phyloP scores from a whole-genome alignment of 768 basidiomycete genomes.

The Suillus subalutaceus region DNA sequence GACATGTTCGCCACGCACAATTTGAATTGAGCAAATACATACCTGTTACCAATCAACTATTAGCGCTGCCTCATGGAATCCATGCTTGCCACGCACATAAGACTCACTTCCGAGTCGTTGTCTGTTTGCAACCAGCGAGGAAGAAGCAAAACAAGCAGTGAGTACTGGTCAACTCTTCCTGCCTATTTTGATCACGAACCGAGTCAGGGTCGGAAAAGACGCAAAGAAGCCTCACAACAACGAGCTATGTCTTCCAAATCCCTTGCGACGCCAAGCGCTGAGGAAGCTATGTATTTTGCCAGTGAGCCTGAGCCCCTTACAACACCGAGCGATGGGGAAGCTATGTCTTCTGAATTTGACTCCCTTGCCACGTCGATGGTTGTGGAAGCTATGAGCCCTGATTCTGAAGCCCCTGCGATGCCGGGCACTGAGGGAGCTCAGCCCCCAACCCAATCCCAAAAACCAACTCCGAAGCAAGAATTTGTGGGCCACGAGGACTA shows the following conservation, averaged over 20 bases:
- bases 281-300: background rate
- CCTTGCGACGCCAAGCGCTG: background rate
- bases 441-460: background rate
- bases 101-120: background rate
- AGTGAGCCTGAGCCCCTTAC: background rate
- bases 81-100: background rate
- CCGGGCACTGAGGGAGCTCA: background rate
- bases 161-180: background rate
- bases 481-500: background rate
- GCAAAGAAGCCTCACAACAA: background rate
- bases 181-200: background rate
- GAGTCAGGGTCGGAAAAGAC: background rate
- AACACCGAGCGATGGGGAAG: background rate
- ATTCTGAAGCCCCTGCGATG: background rate
- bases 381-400: background rate
- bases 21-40: too few relatives aligned
- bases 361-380: background rate
- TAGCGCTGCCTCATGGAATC: background rate
- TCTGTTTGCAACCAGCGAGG: background rate
- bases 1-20: too few relatives aligned
- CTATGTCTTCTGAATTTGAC: background rate
- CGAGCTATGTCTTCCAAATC: background rate
- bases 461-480: background rate
- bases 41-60: background rate
- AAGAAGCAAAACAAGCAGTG: background rate